These are phyloP conservation scores for Aspergillus pseudoviridinutans DNA, from an alignment of 2,329 filamentous ascomycete genomes.

Conservation along the genomic window DNA sequence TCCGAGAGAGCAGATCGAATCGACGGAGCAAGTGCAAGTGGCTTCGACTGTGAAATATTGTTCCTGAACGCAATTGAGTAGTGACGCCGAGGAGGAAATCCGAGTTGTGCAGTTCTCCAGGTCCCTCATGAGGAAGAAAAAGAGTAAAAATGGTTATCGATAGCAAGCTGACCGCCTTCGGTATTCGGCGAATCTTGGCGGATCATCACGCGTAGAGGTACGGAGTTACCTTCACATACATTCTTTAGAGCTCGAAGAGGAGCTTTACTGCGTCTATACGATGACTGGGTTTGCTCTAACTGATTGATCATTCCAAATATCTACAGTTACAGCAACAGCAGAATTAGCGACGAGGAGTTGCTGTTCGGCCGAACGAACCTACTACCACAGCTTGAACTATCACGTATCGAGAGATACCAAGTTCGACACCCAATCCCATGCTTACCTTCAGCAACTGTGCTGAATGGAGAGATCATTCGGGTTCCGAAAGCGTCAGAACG, in stretches of 20 bases:
- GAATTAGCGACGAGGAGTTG: neutral
- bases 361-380: neutral
- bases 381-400: neutral
- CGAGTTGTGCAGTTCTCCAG: neutral
- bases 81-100: neutral
- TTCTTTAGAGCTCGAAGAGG: neutral
- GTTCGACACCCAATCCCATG: too few species aligned
- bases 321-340: neutral
- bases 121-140: constrained; percentile 3
- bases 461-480: too few species aligned
- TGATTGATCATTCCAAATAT: neutral
- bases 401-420: too few species aligned
- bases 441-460: too few species aligned
- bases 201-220: neutral
- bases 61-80: neutral
- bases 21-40: neutral
- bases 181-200: neutral
- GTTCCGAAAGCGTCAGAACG: too few species aligned
- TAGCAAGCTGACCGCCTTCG: constrained; percentile 17
- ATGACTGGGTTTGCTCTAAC: neutral
- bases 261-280: neutral
- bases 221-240: neutral
- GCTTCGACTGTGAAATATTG: neutral
- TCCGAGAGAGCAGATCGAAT: neutral
- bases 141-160: constrained; percentile 18